Evolutionary conservation across 352 stramenopile species (phyloP), one percentile per base, ranked within the genome.

Genomic region (Globisporangium iwayamae): DNA sequence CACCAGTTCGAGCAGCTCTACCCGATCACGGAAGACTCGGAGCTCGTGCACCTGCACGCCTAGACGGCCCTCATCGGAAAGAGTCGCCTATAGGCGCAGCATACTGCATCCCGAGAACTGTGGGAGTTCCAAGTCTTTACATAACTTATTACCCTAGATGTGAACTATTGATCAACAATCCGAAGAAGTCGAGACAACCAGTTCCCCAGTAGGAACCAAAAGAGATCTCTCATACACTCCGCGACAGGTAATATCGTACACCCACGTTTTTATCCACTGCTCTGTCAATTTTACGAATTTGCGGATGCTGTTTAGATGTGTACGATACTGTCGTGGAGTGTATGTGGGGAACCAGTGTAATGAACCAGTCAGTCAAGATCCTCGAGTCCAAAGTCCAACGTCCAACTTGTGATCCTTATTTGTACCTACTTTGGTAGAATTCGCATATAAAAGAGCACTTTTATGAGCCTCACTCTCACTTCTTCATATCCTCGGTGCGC

Each of bases 1-100:
- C 52, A 63, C 38, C 62, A 70, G 38, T 70, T 84, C 28, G 73
- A 85, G 20, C 70, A 83, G 41, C 74, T 88, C 53, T 84, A 83
- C 66, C 74, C 79, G 45, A 88, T 88, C 69, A 78, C 67, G 3
- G 79, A 87, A 53, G 74, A 84, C 71, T 59, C 60, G 14, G 78
- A 84, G 58, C 56, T 72, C 39, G 39, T 67, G n/a, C 66, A 71
- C 30, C 13, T 73, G 20, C 71, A 70, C 53, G 43, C 52, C 18
- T 67, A 62, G 18, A 25, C 9, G 16, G 13, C 2, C 20, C 13
- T 48, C 51, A 28, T 41, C 28, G 51, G 30, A 56, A 56, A 18
- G 30, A 25, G 28, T 43, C 30, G 38, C 38, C 22, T 39, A 34
- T 36, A 48, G 20, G 34, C 25, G 25, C 6, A 39, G 18, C 30